These are phyloP conservation scores for Coleophoma eucalyptorum DNA, from an alignment of 2,329 filamentous ascomycete genomes.

Conservation along the genomic window DNA sequence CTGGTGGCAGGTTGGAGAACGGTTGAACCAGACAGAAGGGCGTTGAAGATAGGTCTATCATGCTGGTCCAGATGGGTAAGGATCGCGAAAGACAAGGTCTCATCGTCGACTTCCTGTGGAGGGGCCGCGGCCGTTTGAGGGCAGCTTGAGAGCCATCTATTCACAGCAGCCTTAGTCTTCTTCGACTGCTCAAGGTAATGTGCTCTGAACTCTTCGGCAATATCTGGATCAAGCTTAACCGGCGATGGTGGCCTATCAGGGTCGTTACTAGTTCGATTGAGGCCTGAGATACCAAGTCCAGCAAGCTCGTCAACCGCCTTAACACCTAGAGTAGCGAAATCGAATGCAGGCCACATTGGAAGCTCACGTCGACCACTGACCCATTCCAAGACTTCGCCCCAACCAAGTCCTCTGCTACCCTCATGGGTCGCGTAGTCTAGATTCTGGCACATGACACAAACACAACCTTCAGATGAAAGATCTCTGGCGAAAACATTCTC, in stretches of 20 bases:
- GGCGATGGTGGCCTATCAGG: slow-evolving; percentile 56
- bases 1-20: slow-evolving; percentile 50
- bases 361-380: slow-evolving; percentile 86
- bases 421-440: slow-evolving; percentile 40
- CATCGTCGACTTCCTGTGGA: slow-evolving; percentile 87
- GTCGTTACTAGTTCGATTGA: slow-evolving; percentile 53
- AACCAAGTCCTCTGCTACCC: slow-evolving; percentile 71
- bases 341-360: slow-evolving; percentile 85
- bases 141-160: slow-evolving; percentile 83
- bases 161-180: slow-evolving; percentile 87
- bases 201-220: slow-evolving; percentile 88
- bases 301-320: slow-evolving; percentile 55
- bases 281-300: slow-evolving; percentile 49
- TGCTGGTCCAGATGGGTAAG: slow-evolving; percentile 77
- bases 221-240: slow-evolving; percentile 83
- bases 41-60: slow-evolving; percentile 78
- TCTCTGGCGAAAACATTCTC: slow-evolving; percentile 94
- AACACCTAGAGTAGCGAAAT: slow-evolving; percentile 58
- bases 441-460: slow-evolving; percentile 74
- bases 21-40: slow-evolving; percentile 62
- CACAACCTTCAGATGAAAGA: slow-evolving; percentile 80
- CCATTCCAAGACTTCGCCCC: slow-evolving; percentile 93
- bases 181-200: slow-evolving; percentile 90
- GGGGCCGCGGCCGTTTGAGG: slow-evolving; percentile 66
- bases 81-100: slow-evolving; percentile 90